These are phyloP conservation scores for Thermoascus crustaceus DNA, from an alignment of 2,329 filamentous ascomycete genomes.

Conservation along the genomic window DNA sequence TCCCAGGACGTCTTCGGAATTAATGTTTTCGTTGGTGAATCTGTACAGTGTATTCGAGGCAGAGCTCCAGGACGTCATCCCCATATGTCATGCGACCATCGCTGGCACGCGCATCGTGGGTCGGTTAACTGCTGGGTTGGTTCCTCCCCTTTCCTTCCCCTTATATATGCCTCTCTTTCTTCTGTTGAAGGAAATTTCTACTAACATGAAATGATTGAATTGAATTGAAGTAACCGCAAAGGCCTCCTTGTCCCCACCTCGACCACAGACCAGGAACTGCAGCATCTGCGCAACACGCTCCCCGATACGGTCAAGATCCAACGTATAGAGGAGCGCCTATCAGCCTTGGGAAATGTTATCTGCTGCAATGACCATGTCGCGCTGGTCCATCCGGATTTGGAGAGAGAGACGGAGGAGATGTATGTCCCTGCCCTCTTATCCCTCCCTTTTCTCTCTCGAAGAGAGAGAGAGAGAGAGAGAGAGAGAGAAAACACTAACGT, in stretches of 20 bases:
- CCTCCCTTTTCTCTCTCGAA: background rate
- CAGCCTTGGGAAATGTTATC: conserved; percentile 93
- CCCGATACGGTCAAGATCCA: conserved; percentile 90
- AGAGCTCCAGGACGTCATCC: conserved; percentile 93
- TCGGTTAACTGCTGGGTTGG: conserved; percentile 81
- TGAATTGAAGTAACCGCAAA: conserved; percentile 67
- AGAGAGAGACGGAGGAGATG: conserved; percentile 97
- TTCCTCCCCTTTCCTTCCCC: conserved; percentile 7
- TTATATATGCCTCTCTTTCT: conserved; percentile 1
- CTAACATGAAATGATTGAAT: conserved; percentile 4
- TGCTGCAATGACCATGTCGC: conserved; percentile 95
- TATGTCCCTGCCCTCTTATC: conserved; percentile 14
- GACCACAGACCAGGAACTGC: conserved; percentile 95
- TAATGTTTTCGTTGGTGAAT: conserved; percentile 6
- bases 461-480: background rate
- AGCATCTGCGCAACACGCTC: conserved; percentile 90
- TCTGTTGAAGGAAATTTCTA: background rate
- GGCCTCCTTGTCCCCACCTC: conserved; percentile 92
- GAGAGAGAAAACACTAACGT: background rate
- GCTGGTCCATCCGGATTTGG: conserved; percentile 89
- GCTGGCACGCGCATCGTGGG: conserved; percentile 94
- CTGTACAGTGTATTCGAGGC: conserved; percentile 77
- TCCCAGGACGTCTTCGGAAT: too few species aligned
- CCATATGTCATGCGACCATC: conserved; percentile 93
- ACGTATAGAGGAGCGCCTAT: conserved; percentile 93